A percentile compares a stretch with the other conserved stretches of the same genome.
phyloP scores from a whole-genome alignment of 208 protist genomes.

The Wallacemonas collosoma region DNA sequence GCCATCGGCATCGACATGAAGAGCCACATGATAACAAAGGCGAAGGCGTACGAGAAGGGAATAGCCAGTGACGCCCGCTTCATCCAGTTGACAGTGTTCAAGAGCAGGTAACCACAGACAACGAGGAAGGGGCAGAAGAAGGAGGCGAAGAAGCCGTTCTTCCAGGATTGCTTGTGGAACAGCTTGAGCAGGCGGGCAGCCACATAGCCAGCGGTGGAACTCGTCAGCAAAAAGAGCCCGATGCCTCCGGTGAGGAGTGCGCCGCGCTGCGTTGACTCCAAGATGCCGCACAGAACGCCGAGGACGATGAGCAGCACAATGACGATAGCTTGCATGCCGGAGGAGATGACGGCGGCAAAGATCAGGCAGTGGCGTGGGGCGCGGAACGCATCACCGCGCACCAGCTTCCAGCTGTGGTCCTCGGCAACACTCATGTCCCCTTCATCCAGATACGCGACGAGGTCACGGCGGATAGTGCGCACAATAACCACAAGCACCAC shows the following conservation, averaged over 20 bases:
- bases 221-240: slow-evolving; percentile 61
- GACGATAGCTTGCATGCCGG: slow-evolving; percentile 92
- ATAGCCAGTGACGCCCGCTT: slow-evolving; percentile 65
- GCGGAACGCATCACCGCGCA: slow-evolving; percentile 97
- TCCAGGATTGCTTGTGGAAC: slow-evolving; percentile 83
- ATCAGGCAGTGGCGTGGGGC: slow-evolving; percentile 70
- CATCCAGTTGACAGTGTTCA: slow-evolving; percentile 69
- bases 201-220: slow-evolving; percentile 86
- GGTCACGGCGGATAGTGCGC: slow-evolving; percentile 94
- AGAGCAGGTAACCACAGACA: slow-evolving; percentile 43
- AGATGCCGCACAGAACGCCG: slow-evolving; percentile 77
- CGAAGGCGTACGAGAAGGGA: slow-evolving; percentile 58
- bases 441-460: slow-evolving; percentile 70
- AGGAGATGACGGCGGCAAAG: slow-evolving; percentile 88
- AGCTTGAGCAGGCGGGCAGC: slow-evolving; percentile 88
- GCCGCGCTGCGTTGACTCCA: slow-evolving; percentile 92
- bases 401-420: slow-evolving; percentile 95
- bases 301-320: slow-evolving; percentile 66
- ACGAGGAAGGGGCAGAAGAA: slow-evolving; percentile 56
- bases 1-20: slow-evolving; percentile 94
- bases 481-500: slow-evolving; percentile 96
- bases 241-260: slow-evolving; percentile 84
- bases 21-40: slow-evolving; percentile 78
- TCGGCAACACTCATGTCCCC: slow-evolving; percentile 37
- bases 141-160: slow-evolving; percentile 63